phyloP scores from a whole-genome alignment of 2,329 filamentous ascomycete genomes.

The Cryoendolithus antarcticus region DNA sequence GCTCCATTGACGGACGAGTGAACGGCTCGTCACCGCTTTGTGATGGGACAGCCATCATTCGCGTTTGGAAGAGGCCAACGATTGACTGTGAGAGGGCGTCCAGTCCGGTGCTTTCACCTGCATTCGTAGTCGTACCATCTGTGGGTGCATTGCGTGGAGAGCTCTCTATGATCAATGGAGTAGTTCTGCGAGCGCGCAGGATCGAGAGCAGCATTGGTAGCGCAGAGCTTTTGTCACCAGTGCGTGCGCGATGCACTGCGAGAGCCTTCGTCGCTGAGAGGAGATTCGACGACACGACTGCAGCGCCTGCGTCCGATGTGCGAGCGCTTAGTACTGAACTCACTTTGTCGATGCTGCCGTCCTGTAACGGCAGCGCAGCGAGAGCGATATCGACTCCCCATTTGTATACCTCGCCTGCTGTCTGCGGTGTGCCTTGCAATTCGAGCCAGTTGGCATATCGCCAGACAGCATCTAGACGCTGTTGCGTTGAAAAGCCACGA shows the following conservation, averaged over 20 bases:
- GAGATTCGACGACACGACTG: slow-evolving; percentile 54
- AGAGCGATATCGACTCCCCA: slow-evolving; percentile 67
- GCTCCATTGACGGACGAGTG: slow-evolving; percentile 42
- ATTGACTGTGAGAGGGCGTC: slow-evolving; percentile 18
- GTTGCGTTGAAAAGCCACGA: slow-evolving; percentile 62
- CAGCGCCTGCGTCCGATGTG: slow-evolving; percentile 27
- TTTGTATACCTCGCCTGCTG: slow-evolving; percentile 59
- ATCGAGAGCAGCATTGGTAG: slow-evolving; percentile 78
- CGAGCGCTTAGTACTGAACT: slow-evolving; percentile 41
- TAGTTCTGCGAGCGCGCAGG: slow-evolving; percentile 58
- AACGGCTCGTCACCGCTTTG: slow-evolving; percentile 58
- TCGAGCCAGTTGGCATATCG: slow-evolving; percentile 78
- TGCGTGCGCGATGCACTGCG: slow-evolving; percentile 63
- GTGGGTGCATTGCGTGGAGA: slow-evolving; percentile 15
- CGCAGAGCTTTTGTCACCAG: slow-evolving; percentile 53
- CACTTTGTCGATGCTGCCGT: slow-evolving; percentile 44
- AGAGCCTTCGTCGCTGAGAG: slow-evolving; percentile 63
- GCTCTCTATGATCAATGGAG: slow-evolving; percentile 30
- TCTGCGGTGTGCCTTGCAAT: slow-evolving; percentile 55
- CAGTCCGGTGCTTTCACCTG: slow-evolving; percentile 11
- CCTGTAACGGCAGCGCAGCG: slow-evolving; percentile 32
- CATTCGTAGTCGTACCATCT: not conserved
- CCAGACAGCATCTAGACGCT: slow-evolving; percentile 69
- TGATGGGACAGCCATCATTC: slow-evolving; percentile 55
- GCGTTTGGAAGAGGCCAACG: slow-evolving; percentile 23